Base-by-base conservation (phyloP, 176 grass and related monocot species). In the Aegilops sharonensis region DNA sequence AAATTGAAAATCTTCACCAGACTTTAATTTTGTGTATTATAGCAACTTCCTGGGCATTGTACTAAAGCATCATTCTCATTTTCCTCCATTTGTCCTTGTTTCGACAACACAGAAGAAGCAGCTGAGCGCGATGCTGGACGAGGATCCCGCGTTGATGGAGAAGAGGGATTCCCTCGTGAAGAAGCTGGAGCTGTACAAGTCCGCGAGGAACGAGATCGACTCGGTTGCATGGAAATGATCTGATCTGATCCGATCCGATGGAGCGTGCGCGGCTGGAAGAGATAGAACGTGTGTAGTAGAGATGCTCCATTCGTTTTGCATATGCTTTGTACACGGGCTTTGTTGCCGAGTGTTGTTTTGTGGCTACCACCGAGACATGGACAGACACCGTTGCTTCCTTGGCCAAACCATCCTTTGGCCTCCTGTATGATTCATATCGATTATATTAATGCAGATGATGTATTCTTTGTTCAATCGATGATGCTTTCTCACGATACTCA, bases 61-160 rank as follows among this genome's bases (percentile, higher is more conserved):
- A 12, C 45, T 72, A 50, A 71, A 77, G 29, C 25, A 23, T 59
- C 2, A 30, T 0, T 12, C 5, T 11, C 48, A 2, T 0, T 14
- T 39, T 21, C 0, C 15, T 37, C 18, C 36, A 61, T 78, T 72
- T 65, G 37, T 3, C 29, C 14, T 75, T 14, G 37, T 25, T 85
- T 90, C 24, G 75, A 29, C 36, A 6, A 84, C 65, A 25, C 94
- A 99, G 97, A 97, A 99, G 84, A 92, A 99, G 32, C 97, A 99
- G 67, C 97, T 99, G 30, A 99, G 94, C 23, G 92, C 87, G 15
- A 99, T 99, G 97, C 87, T 99, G 87, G 97, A 99, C 8, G 97
- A 99, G 77, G 97, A 99, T 13, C 97, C 97, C 11, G 76, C 85
- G 89, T 81, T 99, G 79, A 99, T 99, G 97, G 97, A 96, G 92